Conservation (phyloP, 2,329 filamentous ascomycete genomes). For the Ceratocystis smalleyi region DNA sequence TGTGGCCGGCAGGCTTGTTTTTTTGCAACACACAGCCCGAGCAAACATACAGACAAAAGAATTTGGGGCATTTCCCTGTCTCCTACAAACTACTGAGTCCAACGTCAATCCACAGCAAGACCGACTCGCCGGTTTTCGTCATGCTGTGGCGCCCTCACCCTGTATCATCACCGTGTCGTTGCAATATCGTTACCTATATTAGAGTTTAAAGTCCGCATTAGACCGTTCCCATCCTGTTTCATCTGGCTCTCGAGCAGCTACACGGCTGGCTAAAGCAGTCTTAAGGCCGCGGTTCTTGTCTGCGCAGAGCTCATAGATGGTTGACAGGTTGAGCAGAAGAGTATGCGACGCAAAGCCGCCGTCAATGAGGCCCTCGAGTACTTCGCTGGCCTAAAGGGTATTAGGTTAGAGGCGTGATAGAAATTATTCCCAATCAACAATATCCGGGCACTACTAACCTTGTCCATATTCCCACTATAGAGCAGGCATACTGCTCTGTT, state of each 20-base stretch:
- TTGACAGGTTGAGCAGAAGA: conserved; percentile 75
- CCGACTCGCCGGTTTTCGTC: too few species aligned
- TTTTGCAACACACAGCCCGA: too few species aligned
- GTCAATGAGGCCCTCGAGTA: conserved; percentile 52
- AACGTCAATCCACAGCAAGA: too few species aligned
- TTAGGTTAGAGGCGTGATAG: background rate
- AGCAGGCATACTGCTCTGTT: conserved; percentile 74
- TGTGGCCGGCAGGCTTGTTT: too few species aligned
- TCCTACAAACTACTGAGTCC: too few species aligned
- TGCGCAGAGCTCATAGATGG: conserved; percentile 81
- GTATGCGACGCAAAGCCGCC: conserved; percentile 55
- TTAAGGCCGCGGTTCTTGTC: conserved; percentile 61
- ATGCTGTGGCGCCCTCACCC: too few species aligned
- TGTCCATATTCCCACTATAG: conserved; percentile 61
- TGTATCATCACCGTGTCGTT: too few species aligned
- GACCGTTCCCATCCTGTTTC: conserved; percentile 52
- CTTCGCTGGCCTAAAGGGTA: conserved; percentile 38
- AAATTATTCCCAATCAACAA: background rate
- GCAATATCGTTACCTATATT: background rate
- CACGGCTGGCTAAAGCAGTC: conserved; percentile 49
- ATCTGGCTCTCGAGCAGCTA: conserved; percentile 44
- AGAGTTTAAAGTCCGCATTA: conserved; percentile 65
- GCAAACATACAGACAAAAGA: too few species aligned
- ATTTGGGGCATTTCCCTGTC: too few species aligned
- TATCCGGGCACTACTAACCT: conserved; percentile 34